Evolutionary conservation across 495 filamentous ascomycete species (phyloP).

Genomic region (Annulohypoxylon stygium): DNA sequence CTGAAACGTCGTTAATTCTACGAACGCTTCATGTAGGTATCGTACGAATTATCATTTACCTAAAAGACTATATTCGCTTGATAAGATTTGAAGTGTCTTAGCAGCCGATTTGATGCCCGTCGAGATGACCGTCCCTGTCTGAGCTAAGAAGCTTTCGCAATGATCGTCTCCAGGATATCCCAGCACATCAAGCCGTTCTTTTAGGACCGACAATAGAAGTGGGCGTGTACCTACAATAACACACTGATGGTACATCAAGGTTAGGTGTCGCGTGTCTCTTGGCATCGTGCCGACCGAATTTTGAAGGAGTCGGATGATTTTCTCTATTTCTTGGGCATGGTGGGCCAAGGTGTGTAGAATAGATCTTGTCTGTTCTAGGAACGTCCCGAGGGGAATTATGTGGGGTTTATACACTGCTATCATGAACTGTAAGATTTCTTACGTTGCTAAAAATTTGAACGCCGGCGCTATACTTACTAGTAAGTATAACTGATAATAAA

Average conservation of each 20-base stretch:
- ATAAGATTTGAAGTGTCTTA: slow-evolving; percentile 14
- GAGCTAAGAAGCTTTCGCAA: slow-evolving; percentile 17
- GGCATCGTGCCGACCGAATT: slow-evolving; percentile 12
- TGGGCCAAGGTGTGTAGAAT: slow-evolving; percentile 17
- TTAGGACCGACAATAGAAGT: slow-evolving; percentile 9
- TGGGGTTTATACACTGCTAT: slow-evolving; percentile 15
- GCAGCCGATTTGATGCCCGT: slow-evolving; percentile 16
- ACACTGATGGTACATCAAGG: slow-evolving; percentile 20
- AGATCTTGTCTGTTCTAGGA: slow-evolving; percentile 15
- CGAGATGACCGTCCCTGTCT: slow-evolving; percentile 14
- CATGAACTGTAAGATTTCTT: neutral
- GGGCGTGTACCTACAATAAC: slow-evolving; percentile 17
- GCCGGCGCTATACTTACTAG: neutral
- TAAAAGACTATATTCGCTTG: slow-evolving; percentile 17
- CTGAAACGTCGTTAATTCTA: neutral
- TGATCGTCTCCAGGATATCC: slow-evolving; percentile 13
- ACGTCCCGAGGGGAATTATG: slow-evolving; percentile 2
- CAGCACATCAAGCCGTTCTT: slow-evolving; percentile 12
- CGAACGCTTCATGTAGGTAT: neutral
- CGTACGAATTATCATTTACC: neutral
- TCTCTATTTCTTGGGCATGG: slow-evolving; percentile 20
- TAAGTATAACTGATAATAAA: slow-evolving; percentile 16
- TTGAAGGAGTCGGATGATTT: slow-evolving; percentile 6
- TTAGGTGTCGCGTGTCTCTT: slow-evolving; percentile 8
- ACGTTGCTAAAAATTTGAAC: neutral